Conservation (phyloP, 495 filamentous ascomycete species). For the Talaromyces thailandensis region DNA sequence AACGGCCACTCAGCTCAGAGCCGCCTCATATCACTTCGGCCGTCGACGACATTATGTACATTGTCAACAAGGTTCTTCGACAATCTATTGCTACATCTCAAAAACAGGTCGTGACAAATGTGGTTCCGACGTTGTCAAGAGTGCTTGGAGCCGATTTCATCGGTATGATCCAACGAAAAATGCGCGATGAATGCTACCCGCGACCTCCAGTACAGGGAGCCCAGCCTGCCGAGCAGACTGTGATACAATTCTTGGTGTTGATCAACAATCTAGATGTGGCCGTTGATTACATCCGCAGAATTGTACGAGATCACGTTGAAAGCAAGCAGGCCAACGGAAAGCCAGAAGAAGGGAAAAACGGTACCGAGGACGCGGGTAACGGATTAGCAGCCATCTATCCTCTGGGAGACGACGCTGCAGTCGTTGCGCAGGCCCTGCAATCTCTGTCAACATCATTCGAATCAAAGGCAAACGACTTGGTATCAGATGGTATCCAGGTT, state of each 20-base stretch:
- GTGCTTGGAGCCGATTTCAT: constrained; percentile 92
- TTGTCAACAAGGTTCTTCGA: constrained; percentile 83
- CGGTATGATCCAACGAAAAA: constrained; percentile 93
- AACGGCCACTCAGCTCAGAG: constrained; percentile 56
- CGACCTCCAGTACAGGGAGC: constrained; percentile 63
- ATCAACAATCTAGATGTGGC: constrained; percentile 92
- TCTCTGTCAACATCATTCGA: constrained; percentile 63
- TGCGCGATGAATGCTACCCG: constrained; percentile 92
- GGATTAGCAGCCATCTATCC: constrained; percentile 63
- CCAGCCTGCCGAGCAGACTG: constrained; percentile 72
- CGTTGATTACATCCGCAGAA: constrained; percentile 80
- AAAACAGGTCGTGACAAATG: constrained; percentile 58
- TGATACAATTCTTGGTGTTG: constrained; percentile 79
- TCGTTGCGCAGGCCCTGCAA: constrained; percentile 57
- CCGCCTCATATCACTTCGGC: constrained; percentile 90
- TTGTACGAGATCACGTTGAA: constrained; percentile 59
- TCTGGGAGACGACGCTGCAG: constrained; percentile 59
- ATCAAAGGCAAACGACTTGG: constrained; percentile 68
- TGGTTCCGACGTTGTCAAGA: constrained; percentile 70
- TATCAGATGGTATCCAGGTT: constrained; percentile 71
- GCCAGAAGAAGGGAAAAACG: constrained; percentile 9
- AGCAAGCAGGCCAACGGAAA: constrained; percentile 20
- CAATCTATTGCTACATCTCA: constrained; percentile 82
- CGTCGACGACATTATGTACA: constrained; percentile 99
- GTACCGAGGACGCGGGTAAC: constrained; percentile 10